Base-by-base conservation (phyloP, 164 flowering plant genomes). In the Malania oleifera region DNA sequence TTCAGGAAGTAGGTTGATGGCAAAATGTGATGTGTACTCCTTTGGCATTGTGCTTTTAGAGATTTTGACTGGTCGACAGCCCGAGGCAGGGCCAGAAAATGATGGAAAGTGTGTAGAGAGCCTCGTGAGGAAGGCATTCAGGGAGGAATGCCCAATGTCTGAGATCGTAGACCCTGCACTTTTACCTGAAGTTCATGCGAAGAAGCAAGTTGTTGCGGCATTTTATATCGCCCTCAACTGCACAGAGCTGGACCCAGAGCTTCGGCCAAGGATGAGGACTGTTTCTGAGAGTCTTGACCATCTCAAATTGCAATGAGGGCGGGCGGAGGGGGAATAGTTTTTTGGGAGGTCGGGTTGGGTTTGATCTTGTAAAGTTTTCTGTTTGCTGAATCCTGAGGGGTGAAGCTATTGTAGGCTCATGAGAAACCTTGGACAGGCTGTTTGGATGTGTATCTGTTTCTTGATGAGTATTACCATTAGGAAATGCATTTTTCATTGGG, bases 11-110 rank as follows among this genome's bases (percentile, higher is more conserved):
- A 81, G 68, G 69, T 57, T 79, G 55, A 79, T 88, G 0, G 97
- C 88, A 67, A 90, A 82, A 63, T 80, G 91, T 38, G 97, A 95
- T 44, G 95, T 95, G 13, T 95, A 82, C 66, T 80, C 99, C 2
- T 91, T 86, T 29, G 99, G 99, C 7, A 70, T 95, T 24, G 73
- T 89, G 52, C 82, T 95, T 7, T 23, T 95, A 80, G 99, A 95
- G 75, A 61, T 88, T 10, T 62, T 95, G 22, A 95, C 97, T 0
- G 99, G 96, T 0, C 76, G 67, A 49, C 35, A 62, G 22, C 92
- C 97, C 0, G 83, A 80, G 35, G 69, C 66, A 1, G 77, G 68
- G 23, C 70, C 73, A 0, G 86, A 82, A 46, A 70, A 75, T 18
- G 76, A 78, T 28, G 81, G 74, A 1, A 78, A 77, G 69, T 85